These are phyloP conservation scores for Penicillium sp. DNA, from an alignment of 2,329 filamentous ascomycete genomes.

Conservation along the genomic window DNA sequence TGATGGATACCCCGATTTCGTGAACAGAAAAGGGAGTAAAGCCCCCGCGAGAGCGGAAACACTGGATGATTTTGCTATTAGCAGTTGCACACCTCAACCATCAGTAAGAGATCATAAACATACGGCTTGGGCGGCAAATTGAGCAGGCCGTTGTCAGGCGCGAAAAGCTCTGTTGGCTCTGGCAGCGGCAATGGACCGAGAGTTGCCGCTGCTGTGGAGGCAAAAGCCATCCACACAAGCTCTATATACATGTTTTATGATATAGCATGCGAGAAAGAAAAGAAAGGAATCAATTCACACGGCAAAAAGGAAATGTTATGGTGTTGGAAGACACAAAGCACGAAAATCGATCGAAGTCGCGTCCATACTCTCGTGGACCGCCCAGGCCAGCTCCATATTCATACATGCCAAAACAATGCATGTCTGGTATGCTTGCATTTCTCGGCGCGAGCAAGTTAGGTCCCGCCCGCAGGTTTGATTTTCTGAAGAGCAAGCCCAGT, in stretches of 20 bases:
- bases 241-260: conserved; percentile 12
- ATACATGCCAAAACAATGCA: conserved; percentile 5
- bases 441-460: background rate
- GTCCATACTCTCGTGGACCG: background rate
- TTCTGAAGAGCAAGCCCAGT: background rate
- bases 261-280: background rate
- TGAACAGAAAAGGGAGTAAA: conserved; percentile 4
- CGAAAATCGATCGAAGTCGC: background rate
- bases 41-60: conserved; percentile 9
- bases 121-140: conserved; percentile 10
- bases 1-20: background rate
- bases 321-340: background rate
- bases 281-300: background rate
- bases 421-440: conserved; percentile 5
- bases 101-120: background rate
- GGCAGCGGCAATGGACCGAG: conserved; percentile 10
- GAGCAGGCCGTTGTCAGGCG: conserved; percentile 3
- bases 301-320: background rate
- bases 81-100: background rate
- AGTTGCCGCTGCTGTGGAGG: conserved; percentile 10
- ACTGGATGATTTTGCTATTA: background rate
- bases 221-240: conserved; percentile 12
- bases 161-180: conserved; percentile 11
- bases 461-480: background rate
- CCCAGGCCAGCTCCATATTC: background rate